Evolutionary conservation across 1,284 basidiomycete species (phyloP), one percentile per base, ranked within the genome.

Genomic region (Kalmanozyma brasiliensis): DNA sequence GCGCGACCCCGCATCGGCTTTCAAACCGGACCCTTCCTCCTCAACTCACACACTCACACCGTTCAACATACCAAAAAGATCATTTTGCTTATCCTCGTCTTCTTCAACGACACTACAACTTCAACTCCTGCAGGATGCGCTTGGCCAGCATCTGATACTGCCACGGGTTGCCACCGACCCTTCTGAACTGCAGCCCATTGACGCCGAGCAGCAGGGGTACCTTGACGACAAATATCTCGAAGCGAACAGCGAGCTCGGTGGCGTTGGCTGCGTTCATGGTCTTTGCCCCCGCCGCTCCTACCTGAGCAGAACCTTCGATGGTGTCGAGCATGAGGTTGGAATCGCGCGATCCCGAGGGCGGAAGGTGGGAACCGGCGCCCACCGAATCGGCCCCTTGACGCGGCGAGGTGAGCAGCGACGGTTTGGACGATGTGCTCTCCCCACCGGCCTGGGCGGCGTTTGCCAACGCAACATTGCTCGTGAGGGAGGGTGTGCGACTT

Each of bases 121-220:
- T 94, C 83, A 97, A 87, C 83, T 96, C 94, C 56, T 92, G 91
- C 74, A 97, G 83, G 38, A 97, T 93, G 59, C 94, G 87, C 78
- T 93, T 88, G n/a, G 94, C 94, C 45, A 98, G 87, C 90, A 93
- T 94, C 82, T 97, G 96, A 60, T 83, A 83, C 84, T 97, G 93
- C 94, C 94, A 97, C 2, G 92, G 92, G 74, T 97, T 93, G 3
- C 94, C 94, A 40, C 91, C 89, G 0, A 91, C 88, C 56, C 95
- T 87, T 51, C 94, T 89, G 85, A 98, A 98, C 81, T 98, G 95
- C 57, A 98, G 90, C 1, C 95, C 95, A 80, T 97, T 92, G 29
- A 98, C 85, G 13, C 83, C 83, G 1, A 94, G 93, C 57, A 98
- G 83, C 86, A 91, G 91, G 29, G 95, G 95, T 17, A 81, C 78